A percentile compares a stretch with the other conserved stretches of the same genome.
Evolutionary conservation across 495 filamentous ascomycete genomes (phyloP).

Genomic region (Xylona heveae): DNA sequence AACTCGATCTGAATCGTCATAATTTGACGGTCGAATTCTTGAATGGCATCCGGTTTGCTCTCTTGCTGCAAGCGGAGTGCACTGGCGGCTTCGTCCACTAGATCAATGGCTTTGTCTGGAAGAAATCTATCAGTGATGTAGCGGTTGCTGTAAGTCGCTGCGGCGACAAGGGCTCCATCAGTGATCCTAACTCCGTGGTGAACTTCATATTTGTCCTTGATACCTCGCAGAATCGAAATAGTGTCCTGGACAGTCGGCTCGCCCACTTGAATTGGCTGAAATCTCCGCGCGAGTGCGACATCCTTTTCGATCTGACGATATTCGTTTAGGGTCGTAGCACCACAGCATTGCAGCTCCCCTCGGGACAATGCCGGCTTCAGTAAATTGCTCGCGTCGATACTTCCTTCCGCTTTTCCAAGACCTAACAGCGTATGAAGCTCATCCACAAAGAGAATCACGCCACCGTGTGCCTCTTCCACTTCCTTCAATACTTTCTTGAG

Average conservation of each 20-base stretch:
- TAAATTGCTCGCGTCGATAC: constrained; percentile 87
- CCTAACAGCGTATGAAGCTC: constrained; percentile 85
- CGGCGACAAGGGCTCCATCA: constrained; percentile 77
- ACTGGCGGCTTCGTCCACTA: constrained; percentile 91
- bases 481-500: constrained; percentile 81
- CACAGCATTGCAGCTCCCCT: constrained; percentile 87
- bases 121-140: constrained; percentile 94
- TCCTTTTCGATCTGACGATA: constrained; percentile 92
- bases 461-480: constrained; percentile 70
- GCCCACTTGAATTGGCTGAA: constrained; percentile 78
- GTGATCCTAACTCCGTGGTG: constrained; percentile 91
- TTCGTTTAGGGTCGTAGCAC: constrained; percentile 81
- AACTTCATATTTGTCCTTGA: constrained; percentile 93
- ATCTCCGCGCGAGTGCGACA: constrained; percentile 74
- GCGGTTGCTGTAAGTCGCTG: constrained; percentile 78
- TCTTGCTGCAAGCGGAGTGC: constrained; percentile 84
- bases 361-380: constrained; percentile 84
- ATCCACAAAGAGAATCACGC: constrained; percentile 86
- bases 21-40: constrained; percentile 76
- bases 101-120: constrained; percentile 90
- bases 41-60: constrained; percentile 85
- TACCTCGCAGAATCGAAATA: constrained; percentile 86
- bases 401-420: constrained; percentile 85
- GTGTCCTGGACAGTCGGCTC: constrained; percentile 84
- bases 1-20: constrained; percentile 96